Conservation (phyloP, 2,329 filamentous ascomycete genomes). For the Mariannaea elegans region DNA sequence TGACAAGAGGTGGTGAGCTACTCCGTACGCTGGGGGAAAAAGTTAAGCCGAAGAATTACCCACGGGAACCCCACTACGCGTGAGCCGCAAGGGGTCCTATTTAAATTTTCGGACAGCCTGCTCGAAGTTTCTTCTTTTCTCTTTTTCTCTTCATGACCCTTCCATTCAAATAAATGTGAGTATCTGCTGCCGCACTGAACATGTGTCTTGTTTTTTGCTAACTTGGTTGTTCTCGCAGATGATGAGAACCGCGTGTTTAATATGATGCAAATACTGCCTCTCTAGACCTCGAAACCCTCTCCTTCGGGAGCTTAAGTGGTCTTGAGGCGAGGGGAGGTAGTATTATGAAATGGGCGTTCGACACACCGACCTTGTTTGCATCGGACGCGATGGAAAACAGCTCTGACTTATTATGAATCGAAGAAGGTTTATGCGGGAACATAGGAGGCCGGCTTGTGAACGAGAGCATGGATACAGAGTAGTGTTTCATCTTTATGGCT, state of each 20-base stretch:
- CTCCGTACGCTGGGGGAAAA: slow-evolving; percentile 8
- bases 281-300: slow-evolving; percentile 82
- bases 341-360: slow-evolving; percentile 98
- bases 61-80: slow-evolving; percentile 33
- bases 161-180: slow-evolving; percentile 99
- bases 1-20: slow-evolving; percentile 1
- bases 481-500: not conserved
- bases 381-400: slow-evolving; percentile 97
- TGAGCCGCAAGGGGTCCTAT: slow-evolving; percentile 33
- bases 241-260: slow-evolving; percentile 99
- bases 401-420: slow-evolving; percentile 78
- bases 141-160: slow-evolving; percentile 81
- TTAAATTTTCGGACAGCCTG: slow-evolving; percentile 49
- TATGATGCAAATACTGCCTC: slow-evolving; percentile 80
- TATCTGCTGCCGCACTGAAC: slow-evolving; percentile 38
- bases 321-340: slow-evolving; percentile 70
- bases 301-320: slow-evolving; percentile 87
- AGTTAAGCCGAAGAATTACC: slow-evolving; percentile 42
- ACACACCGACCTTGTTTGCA: slow-evolving; percentile 97
- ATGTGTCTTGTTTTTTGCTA: slow-evolving; percentile 36
- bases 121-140: slow-evolving; percentile 52
- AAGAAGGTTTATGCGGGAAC: slow-evolving; percentile 26
- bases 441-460: not conserved
- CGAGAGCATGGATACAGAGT: slow-evolving; percentile 1
- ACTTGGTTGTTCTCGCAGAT: slow-evolving; percentile 67